Conservation (phyloP, 768 basidiomycete species). For the Phylloporus sp. region DNA sequence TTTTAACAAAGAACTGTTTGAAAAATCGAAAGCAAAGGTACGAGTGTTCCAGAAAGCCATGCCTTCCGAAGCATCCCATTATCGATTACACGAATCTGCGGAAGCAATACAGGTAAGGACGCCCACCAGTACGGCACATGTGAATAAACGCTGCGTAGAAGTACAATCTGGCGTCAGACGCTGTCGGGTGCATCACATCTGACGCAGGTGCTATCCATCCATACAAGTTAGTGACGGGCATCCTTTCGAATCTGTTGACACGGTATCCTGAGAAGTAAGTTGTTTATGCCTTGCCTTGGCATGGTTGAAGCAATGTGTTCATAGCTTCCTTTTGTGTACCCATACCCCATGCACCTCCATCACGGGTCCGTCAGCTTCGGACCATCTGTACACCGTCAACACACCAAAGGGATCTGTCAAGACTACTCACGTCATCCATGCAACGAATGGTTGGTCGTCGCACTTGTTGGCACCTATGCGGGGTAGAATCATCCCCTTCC, state of each 20-base stretch:
- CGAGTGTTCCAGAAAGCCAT: conserved; percentile 44
- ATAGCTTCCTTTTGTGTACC: conserved; percentile 55
- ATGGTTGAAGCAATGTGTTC: neutral
- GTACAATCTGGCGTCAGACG: conserved; percentile 41
- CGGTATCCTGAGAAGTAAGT: conserved; percentile 44
- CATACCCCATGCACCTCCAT: conserved; percentile 59
- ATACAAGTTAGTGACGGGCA: conserved; percentile 62
- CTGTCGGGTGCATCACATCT: conserved; percentile 48
- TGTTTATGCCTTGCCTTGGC: neutral
- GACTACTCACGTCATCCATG: conserved; percentile 68
- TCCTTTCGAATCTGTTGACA: conserved; percentile 48
- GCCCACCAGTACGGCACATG: neutral
- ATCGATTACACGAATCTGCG: conserved; percentile 30
- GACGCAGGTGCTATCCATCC: conserved; percentile 62
- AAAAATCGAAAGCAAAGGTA: conserved; percentile 39
- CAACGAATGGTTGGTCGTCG: conserved; percentile 79
- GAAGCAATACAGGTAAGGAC: conserved; percentile 31
- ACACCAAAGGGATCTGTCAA: conserved; percentile 58
- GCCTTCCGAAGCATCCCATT: conserved; percentile 40
- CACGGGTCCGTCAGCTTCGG: conserved; percentile 23
- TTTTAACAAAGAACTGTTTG: conserved; percentile 38
- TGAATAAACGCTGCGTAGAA: conserved; percentile 31
- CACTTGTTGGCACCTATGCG: conserved; percentile 63
- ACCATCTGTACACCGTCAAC: conserved; percentile 43
- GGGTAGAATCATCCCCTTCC: conserved; percentile 55